Base-by-base conservation (phyloP, 2,329 filamentous ascomycete species). In the Diaporthe citri region DNA sequence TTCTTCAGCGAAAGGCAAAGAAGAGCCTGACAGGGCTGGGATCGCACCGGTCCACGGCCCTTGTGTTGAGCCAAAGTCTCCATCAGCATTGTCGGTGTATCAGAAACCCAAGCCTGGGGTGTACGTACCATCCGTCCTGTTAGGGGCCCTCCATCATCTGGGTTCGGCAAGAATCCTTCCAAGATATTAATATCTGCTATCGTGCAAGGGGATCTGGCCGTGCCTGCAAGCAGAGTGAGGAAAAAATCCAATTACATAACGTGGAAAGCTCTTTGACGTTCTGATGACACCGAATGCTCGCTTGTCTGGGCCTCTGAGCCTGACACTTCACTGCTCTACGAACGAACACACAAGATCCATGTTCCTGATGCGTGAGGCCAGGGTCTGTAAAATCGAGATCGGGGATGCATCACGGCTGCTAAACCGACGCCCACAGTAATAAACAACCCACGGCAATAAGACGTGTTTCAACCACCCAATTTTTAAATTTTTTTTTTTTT, bases 401-500 rank as follows among this genome's bases (percentile, higher is more conserved):
- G 31, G 64, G 62, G 64, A 52, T 55, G 48, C 46, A 55, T 39
- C 64, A 69, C 71, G 48, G 48, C 41, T 59, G 51, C 74, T 74
- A 73, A 74, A 56, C 51, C 41, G 51, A 60, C 64, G 52, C 57
- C 64, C 48, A 28, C 34, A 39, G 62, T 67, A 52, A 25, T 25
- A 7, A 69, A 34, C 46, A 69, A 55, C 13, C 31, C 64, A 52
- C 48, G 34, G 64, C 41, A 75, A 72, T 60, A 72, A 72, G 52
- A 67, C 73, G 69, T 75, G 73, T 66, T 75, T 69, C 69, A 75
- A 67, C 73, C 39, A 39, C n/a, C n/a, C 55, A 36, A 55, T 39
- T 34, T n/a, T n/a, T n/a, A n/a, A n/a, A n/a, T n/a, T n/a, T n/a
- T n/a, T n/a, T n/a, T n/a, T n/a, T n/a, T n/a, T n/a, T n/a, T n/a